A percentile compares a stretch with the other conserved stretches of the same genome.
phyloP scores from a whole-genome alignment of 2,329 filamentous ascomycete genomes.

The Ascochyta clinopodiicola region DNA sequence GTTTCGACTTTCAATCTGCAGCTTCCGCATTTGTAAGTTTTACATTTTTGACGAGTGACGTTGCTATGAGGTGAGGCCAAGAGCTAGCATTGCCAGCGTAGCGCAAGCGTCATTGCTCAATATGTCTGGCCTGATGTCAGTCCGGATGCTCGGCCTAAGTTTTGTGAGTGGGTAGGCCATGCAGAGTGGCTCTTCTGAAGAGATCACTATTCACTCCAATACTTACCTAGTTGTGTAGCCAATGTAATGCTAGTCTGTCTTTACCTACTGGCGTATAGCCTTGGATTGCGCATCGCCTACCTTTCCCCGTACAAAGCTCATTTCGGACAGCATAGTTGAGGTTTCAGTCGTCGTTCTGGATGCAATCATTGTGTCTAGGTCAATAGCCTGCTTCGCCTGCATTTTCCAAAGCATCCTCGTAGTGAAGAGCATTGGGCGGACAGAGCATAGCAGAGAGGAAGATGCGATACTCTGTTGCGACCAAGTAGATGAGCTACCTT shows the following conservation, averaged over 20 bases:
- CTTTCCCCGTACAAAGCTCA: neutral
- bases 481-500: neutral
- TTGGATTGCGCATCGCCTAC: too few species aligned
- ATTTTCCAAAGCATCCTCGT: neutral
- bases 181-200: too few species aligned
- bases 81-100: conserved; percentile 2
- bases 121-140: conserved; percentile 9
- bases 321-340: neutral
- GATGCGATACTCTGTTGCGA: neutral
- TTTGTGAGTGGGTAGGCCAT: too few species aligned
- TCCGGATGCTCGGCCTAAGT: neutral
- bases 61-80: conserved; percentile 13
- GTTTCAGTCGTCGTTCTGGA: neutral
- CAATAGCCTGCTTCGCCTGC: neutral
- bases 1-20: neutral
- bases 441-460: neutral
- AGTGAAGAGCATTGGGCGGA: neutral
- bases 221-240: too few species aligned
- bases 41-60: conserved; percentile 10
- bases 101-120: conserved; percentile 6
- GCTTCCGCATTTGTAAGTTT: conserved; percentile 10
- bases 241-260: too few species aligned
- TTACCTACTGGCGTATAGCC: too few species aligned
- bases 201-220: too few species aligned
- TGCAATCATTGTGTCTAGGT: neutral